These are phyloP conservation scores for Pseudocercospora macadamiae DNA, from an alignment of 2,329 filamentous ascomycete genomes.

Conservation along the genomic window DNA sequence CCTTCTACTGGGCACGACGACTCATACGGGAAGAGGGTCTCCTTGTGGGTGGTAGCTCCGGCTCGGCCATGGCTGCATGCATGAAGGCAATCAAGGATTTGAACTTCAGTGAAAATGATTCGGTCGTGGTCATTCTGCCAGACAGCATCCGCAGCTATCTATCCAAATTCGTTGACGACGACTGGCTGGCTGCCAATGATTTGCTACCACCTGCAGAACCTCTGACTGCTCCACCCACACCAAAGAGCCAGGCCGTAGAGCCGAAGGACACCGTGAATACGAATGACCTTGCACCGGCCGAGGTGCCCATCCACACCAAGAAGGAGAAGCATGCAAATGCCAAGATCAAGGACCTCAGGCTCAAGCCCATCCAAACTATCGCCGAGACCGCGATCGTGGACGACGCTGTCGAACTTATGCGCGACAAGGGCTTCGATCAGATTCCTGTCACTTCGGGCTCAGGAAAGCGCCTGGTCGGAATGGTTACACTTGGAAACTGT, in stretches of 20 bases:
- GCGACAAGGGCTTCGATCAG: conserved; percentile 97
- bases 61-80: conserved; percentile 84
- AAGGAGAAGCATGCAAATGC: conserved; percentile 74
- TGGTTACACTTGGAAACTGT: conserved; percentile 93
- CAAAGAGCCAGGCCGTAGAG: conserved; percentile 41
- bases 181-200: conserved; percentile 97
- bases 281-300: conserved; percentile 3
- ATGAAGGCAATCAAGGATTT: conserved; percentile 76
- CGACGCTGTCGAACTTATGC: conserved; percentile 95
- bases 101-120: conserved; percentile 77
- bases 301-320: conserved; percentile 27
- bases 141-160: conserved; percentile 98
- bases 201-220: conserved; percentile 70
- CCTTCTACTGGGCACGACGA: conserved; percentile 85
- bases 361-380: conserved; percentile 93
- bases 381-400: conserved; percentile 71
- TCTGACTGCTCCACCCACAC: conserved; percentile 42
- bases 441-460: conserved; percentile 80
- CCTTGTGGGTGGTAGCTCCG: conserved; percentile 89
- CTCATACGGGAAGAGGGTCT: conserved; percentile 94
- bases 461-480: conserved; percentile 74
- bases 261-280: conserved; percentile 29
- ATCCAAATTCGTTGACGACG: conserved; percentile 97
- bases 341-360: conserved; percentile 78
- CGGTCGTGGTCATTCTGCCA: conserved; percentile 87